These are phyloP conservation scores for Dactylorhiza incarnata DNA, from an alignment of 106 monocot species.

Conservation along the genomic window DNA sequence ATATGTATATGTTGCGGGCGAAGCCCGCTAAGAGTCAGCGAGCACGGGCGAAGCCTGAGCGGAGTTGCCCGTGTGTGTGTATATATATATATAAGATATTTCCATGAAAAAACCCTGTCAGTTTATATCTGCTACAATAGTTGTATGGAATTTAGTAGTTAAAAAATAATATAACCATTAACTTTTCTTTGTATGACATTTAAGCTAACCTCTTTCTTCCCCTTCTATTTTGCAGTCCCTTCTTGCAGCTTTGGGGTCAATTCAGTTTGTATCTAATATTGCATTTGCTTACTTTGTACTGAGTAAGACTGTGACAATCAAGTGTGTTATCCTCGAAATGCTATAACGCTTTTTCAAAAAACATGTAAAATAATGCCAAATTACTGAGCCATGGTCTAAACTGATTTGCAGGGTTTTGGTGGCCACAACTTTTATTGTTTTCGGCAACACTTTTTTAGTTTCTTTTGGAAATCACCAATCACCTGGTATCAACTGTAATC, in stretches of 20 bases:
- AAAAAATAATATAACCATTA: too few relatives aligned
- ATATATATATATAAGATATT: too few relatives aligned
- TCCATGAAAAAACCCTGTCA: too few relatives aligned
- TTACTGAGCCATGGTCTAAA: neutral
- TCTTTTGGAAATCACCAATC: constrained; percentile 98
- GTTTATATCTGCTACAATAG: too few relatives aligned
- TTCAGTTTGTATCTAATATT: constrained; percentile 96
- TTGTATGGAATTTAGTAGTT: too few relatives aligned
- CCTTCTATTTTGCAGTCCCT: constrained; percentile 63
- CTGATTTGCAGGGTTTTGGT: constrained; percentile 65
- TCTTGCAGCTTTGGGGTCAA: constrained; percentile 94
- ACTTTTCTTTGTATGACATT: too few relatives aligned
- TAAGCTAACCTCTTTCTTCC: neutral
- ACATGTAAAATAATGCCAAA: neutral
- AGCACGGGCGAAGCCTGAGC: too few relatives aligned
- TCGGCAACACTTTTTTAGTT: constrained; percentile 87
- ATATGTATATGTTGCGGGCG: too few relatives aligned
- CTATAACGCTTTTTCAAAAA: neutral
- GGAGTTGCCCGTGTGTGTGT: too few relatives aligned
- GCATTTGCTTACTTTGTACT: constrained; percentile 96
- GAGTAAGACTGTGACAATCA: constrained; percentile 65
- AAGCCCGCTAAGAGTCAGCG: too few relatives aligned
- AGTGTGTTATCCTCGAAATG: constrained; percentile 40
- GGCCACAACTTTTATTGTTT: constrained; percentile 88
- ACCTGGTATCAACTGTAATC: constrained; percentile 49